These are phyloP conservation scores for Podospora pseudocomata DNA, from an alignment of 495 filamentous ascomycete genomes.

Conservation along the genomic window DNA sequence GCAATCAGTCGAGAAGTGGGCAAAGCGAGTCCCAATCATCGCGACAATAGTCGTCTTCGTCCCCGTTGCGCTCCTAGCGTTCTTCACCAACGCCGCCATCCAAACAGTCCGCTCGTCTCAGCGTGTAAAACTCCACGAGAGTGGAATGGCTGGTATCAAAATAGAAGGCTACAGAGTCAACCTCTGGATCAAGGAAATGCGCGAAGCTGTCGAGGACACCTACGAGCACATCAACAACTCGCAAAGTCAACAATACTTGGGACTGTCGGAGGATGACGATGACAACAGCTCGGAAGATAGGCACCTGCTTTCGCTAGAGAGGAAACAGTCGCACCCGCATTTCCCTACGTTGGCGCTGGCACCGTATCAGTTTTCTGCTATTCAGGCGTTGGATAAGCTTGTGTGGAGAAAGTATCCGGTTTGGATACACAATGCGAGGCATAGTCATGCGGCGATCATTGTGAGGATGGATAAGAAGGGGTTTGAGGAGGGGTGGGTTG, in stretches of 20 bases:
- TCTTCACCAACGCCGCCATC: slow-evolving; percentile 68
- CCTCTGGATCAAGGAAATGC: slow-evolving; percentile 67
- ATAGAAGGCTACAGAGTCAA: slow-evolving; percentile 68
- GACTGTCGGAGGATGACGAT: slow-evolving; percentile 23
- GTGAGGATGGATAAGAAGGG: slow-evolving; percentile 58
- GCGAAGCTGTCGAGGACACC: slow-evolving; percentile 66
- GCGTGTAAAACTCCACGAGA: slow-evolving; percentile 72
- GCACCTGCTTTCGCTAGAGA: slow-evolving; percentile 35
- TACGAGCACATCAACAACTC: slow-evolving; percentile 65
- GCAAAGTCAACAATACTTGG: slow-evolving; percentile 60
- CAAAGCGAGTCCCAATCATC: slow-evolving; percentile 53
- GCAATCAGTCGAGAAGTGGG: slow-evolving; percentile 32
- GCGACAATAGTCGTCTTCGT: slow-evolving; percentile 62
- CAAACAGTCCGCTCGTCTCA: slow-evolving; percentile 68
- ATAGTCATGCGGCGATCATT: slow-evolving; percentile 90
- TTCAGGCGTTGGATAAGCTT: slow-evolving; percentile 68
- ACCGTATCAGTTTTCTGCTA: slow-evolving; percentile 75
- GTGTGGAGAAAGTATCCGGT: slow-evolving; percentile 80
- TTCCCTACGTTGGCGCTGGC: slow-evolving; percentile 72
- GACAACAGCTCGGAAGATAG: slow-evolving; percentile 2
- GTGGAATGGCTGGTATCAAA: slow-evolving; percentile 61
- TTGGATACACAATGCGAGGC: slow-evolving; percentile 74
- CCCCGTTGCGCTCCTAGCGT: slow-evolving; percentile 63
- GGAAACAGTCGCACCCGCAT: slow-evolving; percentile 33
- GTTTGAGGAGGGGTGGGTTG: slow-evolving; percentile 73